Evolutionary conservation across 2,329 filamentous ascomycete genomes (phyloP).

Genomic region (Arthrobotrys megalospora): DNA sequence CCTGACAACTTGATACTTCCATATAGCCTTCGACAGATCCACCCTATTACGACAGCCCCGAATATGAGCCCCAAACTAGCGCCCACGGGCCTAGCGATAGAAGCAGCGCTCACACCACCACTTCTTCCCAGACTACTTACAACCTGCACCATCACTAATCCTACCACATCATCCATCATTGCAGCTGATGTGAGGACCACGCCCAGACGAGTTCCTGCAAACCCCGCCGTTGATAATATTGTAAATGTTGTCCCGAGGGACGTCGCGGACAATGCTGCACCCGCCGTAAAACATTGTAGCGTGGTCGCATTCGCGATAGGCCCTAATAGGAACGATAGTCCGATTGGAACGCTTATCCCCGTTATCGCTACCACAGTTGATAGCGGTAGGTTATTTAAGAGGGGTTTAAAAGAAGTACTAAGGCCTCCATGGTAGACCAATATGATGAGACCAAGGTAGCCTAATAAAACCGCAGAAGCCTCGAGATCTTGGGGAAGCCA

Average conservation of each 20-base stretch:
- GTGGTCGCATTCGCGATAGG: conserved; percentile 70
- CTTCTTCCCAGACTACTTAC: conserved; percentile 74
- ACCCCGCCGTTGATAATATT: conserved; percentile 75
- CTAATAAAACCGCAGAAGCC: conserved; percentile 75
- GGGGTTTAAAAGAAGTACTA: conserved; percentile 71
- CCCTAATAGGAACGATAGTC: conserved; percentile 75
- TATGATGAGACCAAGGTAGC: conserved; percentile 80
- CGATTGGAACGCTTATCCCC: conserved; percentile 77
- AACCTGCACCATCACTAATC: conserved; percentile 82
- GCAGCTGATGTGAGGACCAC: conserved; percentile 79
- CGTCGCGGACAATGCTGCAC: conserved; percentile 81
- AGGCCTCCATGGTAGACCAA: conserved; percentile 81
- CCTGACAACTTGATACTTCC: conserved; percentile 60
- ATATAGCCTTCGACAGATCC: conserved; percentile 8
- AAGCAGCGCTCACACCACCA: conserved; percentile 11
- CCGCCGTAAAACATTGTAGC: conserved; percentile 79
- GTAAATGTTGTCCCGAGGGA: conserved; percentile 81
- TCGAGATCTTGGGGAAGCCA: conserved; percentile 73
- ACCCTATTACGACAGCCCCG: conserved; percentile 41
- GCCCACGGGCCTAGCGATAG: conserved; percentile 70
- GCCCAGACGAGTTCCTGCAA: conserved; percentile 73
- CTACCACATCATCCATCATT: conserved; percentile 86
- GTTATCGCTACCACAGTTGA: conserved; percentile 77
- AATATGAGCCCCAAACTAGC: conserved; percentile 64
- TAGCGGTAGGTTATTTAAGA: conserved; percentile 75